Evolutionary conservation across 805 yeast species (phyloP), one percentile per base, ranked within the genome.

Genomic region (Saccharomycopsis capsularis): DNA sequence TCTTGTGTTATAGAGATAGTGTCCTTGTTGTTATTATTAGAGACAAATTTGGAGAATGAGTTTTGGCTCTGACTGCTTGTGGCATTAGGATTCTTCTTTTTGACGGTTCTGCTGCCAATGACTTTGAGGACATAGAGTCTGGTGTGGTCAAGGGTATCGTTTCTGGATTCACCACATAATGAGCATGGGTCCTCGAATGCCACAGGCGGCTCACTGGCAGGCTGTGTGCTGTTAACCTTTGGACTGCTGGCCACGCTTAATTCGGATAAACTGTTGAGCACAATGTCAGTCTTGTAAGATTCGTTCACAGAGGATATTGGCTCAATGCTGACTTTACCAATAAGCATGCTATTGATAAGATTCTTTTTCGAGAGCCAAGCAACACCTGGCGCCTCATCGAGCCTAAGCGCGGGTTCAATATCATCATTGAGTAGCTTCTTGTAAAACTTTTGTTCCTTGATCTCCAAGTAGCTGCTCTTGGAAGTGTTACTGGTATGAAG

Each of bases 281-380:
- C 44, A 22, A 39, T 41, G 21, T 44, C 56, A 18, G 51, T 53
- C 25, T 53, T 53, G 40, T 47, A 53, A 1, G 79, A 76, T 63
- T 85, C 95, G 59, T 90, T 89, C 34, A 83, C 74, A 0, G 91
- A 89, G 46, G 87, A 79, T 6, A 90, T 76, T 0, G 99, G 99
- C 64, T 89, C 95, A 36, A 91, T 81, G 4, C 79, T 72, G 4
- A 87, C 88, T 40, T 83, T 74, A 3, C 95, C 95, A 42, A 88
- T 96, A 32, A 85, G 74, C 56, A 91, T 71, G 19, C 81, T 73
- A 40, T 71, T 64, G 69, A 88, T 69, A 49, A 90, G 74, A 16
- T 78, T 67, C 48, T 84, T 74, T 53, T 77, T 74, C 41, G 71
- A 75, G 48, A 81, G 72, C 78, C 81, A 81, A 24, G 82, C 71